Percentiles rank a stretch among this genome's conserved stretches.
Evolutionary conservation across 208 protist genomes (phyloP).

Genomic region (Trichomonas gallinae): DNA sequence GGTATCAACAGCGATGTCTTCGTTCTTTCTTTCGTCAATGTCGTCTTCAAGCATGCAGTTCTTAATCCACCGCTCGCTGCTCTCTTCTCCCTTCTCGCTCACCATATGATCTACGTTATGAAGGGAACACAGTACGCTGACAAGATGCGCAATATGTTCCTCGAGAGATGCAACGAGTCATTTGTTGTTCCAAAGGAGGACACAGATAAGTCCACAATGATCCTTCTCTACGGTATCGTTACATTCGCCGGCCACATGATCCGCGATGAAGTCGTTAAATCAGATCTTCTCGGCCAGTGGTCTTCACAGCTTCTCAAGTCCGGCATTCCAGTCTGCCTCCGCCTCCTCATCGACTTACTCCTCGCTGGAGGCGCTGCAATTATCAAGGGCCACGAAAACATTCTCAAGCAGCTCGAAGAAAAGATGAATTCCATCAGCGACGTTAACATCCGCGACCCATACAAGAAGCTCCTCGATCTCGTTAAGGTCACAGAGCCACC

Average conservation of each 20-base stretch:
- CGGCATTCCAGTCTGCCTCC: not conserved
- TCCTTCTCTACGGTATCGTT: not conserved
- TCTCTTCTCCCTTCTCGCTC: not conserved
- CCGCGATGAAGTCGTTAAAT: not conserved
- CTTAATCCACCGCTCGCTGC: not conserved
- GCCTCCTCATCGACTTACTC: not conserved
- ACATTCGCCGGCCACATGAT: not conserved
- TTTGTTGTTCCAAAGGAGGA: not conserved
- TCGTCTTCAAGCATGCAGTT: constrained; percentile 15
- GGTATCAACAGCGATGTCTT: not conserved
- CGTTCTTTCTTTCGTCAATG: not conserved
- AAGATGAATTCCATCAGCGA: not conserved
- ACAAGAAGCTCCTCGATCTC: not conserved
- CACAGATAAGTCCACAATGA: not conserved
- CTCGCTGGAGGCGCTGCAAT: not conserved
- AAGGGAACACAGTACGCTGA: not conserved
- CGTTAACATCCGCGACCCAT: not conserved
- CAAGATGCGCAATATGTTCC: not conserved
- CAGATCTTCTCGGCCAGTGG: not conserved
- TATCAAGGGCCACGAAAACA: not conserved
- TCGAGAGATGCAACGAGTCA: not conserved
- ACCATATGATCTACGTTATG: not conserved
- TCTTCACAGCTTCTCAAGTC: not conserved
- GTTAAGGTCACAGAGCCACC: not conserved
- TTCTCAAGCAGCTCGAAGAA: not conserved